Evolutionary conservation across 2,329 filamentous ascomycete species (phyloP).

Genomic region (Talaromyces marneffei): DNA sequence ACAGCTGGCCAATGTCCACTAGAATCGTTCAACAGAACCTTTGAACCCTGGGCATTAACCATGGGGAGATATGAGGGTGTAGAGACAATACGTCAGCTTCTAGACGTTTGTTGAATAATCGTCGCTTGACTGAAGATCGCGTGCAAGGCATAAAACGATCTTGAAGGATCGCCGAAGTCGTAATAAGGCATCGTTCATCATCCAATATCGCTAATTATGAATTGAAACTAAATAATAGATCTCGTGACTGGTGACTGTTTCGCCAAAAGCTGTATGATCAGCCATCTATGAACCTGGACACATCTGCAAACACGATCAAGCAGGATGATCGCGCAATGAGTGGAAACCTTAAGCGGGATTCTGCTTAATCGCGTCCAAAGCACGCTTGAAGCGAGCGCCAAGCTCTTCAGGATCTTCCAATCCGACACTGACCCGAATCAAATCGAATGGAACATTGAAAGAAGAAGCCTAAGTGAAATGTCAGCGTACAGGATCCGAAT

Average conservation of each 20-base stretch:
- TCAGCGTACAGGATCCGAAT: neutral
- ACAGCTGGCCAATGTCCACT: neutral
- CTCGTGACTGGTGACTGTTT: neutral
- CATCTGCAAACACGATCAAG: neutral
- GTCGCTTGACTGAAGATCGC: neutral
- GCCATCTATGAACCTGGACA: neutral
- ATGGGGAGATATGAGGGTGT: neutral
- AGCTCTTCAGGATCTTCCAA: conserved; percentile 71
- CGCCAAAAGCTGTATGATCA: neutral
- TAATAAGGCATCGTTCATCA: neutral
- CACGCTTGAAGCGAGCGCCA: conserved; percentile 57
- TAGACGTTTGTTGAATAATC: no score
- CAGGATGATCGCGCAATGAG: neutral
- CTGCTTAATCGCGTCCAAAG: conserved; percentile 56
- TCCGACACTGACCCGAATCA: conserved; percentile 84
- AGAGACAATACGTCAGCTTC: no score
- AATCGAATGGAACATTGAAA: conserved; percentile 72
- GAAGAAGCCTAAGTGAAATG: conserved; percentile 52
- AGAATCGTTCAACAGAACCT: neutral
- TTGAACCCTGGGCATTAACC: neutral
- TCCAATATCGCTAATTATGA: neutral
- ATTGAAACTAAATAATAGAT: neutral
- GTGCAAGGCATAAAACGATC: neutral
- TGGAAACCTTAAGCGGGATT: neutral
- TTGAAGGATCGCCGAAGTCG: neutral